Base-by-base conservation (phyloP, 257 asterid genomes). In the Solanum paucissectum region DNA sequence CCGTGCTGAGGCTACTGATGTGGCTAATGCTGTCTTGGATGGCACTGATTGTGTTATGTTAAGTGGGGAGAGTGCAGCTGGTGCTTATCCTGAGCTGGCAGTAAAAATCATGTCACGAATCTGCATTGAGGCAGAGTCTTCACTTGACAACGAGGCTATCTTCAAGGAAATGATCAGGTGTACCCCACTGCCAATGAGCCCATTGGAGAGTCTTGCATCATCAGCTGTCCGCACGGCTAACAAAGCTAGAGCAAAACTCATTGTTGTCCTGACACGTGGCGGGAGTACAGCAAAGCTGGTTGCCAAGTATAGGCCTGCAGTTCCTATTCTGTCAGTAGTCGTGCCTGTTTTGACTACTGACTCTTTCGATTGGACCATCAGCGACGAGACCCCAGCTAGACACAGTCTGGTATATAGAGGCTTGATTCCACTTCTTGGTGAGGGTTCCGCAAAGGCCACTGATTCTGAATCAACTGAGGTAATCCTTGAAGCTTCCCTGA, bases 11-110 rank as follows among this genome's bases (percentile, higher is more conserved):
- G 98, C 98, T 36, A 95, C 98, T 1, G 98, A 95, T 37, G 98
- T 94, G 9, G 98, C 98, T 77, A 95, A 95, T 37, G 98, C 98
- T 2, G 98, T 95, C 88, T 90, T 95, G 2, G 98, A 95, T 64
- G 98, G 98, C 73, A 95, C 98, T 0, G 98, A 95, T 38, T 95
- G 98, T 37, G 98, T 95, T 12, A 95, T 95, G 98, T 91, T 95
- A 33, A 95, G 98, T 60, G 98, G 98, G 62, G 98, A 95, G 90
- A 95, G 95, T 27, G 98, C 98, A 4, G 98, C 98, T 20, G 98
- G 98, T 32, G 94, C 98, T 9, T 95, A 94, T 69, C 98, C 98
- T 0, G 98, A 94, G 85, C 90, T 95, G 34, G 95, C 98, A 2
- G 98, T 95, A 29, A 92, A 90, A 88, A 93, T 91, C 83, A 95